phyloP scores from a whole-genome alignment of 2,329 filamentous ascomycete species.

The Stagonosporopsis cucurbitacearum region DNA sequence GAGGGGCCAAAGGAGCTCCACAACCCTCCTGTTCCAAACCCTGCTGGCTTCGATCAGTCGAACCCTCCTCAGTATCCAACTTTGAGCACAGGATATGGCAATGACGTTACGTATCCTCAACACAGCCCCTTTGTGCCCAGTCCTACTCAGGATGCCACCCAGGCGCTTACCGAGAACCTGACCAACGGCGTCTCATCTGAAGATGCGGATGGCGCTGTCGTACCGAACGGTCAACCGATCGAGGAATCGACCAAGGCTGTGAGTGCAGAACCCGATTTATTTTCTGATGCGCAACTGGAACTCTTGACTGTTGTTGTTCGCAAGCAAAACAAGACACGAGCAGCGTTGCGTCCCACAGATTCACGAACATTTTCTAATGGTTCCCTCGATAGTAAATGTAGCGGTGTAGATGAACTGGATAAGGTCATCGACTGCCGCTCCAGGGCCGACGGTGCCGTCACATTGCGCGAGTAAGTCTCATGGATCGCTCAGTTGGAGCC shows the following conservation, averaged over 20 bases:
- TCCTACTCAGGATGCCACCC: constrained; percentile 21
- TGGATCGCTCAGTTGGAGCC: too few species aligned
- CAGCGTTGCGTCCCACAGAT: constrained; percentile 39
- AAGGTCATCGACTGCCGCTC: constrained; percentile 48
- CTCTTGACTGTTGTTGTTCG: constrained; percentile 61
- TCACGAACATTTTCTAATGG: constrained; percentile 62
- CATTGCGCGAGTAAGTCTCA: constrained; percentile 39
- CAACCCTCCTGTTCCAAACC: constrained; percentile 49
- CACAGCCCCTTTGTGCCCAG: constrained; percentile 40
- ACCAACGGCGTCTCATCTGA: constrained; percentile 32
- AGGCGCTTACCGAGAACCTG: constrained; percentile 20
- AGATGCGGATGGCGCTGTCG: constrained; percentile 28
- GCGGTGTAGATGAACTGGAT: constrained; percentile 57
- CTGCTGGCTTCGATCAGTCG: constrained; percentile 44
- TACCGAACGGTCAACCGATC: constrained; percentile 35
- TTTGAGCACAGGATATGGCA: constrained; percentile 32
- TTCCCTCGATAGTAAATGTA: constrained; percentile 59
- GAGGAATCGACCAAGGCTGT: constrained; percentile 42
- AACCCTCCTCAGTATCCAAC: constrained; percentile 39
- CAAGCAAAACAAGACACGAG: constrained; percentile 45
- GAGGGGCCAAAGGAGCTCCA: constrained; percentile 66
- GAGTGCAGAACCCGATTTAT: constrained; percentile 52
- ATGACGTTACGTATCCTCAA: constrained; percentile 33
- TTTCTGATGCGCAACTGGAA: constrained; percentile 61
- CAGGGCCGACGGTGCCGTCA: constrained; percentile 46